Percentiles rank a stretch among this genome's conserved stretches.
Evolutionary conservation across 257 asterid species (phyloP).

Genomic region (Capsicum pubescens): DNA sequence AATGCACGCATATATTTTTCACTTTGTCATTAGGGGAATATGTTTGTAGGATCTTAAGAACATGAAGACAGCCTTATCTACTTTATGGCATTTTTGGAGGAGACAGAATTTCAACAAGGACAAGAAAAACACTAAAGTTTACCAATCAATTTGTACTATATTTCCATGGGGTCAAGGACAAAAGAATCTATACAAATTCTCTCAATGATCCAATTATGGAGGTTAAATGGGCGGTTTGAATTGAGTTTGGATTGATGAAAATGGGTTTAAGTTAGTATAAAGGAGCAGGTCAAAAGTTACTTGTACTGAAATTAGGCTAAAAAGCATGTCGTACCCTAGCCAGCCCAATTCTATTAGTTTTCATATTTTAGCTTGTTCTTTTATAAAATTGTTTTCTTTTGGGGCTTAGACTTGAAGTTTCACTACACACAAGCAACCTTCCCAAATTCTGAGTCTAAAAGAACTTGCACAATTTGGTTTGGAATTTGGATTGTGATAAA

Average conservation of each 20-base stretch:
- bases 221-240: too few species aligned
- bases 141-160: not conserved
- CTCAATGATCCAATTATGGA: too few species aligned
- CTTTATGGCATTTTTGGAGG: slow-evolving; percentile 17
- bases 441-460: too few species aligned
- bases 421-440: not conserved
- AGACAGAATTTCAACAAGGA: slow-evolving; percentile 25
- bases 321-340: too few species aligned
- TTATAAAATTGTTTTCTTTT: not conserved
- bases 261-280: too few species aligned
- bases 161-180: not conserved
- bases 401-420: not conserved
- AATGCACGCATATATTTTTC: not conserved
- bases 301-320: too few species aligned
- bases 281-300: too few species aligned
- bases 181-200: too few species aligned
- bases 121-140: not conserved
- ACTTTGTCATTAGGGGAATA: slow-evolving; percentile 1
- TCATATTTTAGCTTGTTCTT: too few species aligned
- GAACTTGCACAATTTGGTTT: too few species aligned
- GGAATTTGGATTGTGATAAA: not conserved
- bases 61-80: not conserved
- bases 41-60: not conserved
- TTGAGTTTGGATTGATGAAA: too few species aligned
- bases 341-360: too few species aligned